These are phyloP conservation scores for Gloeophyllum trabeum DNA, from an alignment of 768 basidiomycete species.

Conservation along the genomic window DNA sequence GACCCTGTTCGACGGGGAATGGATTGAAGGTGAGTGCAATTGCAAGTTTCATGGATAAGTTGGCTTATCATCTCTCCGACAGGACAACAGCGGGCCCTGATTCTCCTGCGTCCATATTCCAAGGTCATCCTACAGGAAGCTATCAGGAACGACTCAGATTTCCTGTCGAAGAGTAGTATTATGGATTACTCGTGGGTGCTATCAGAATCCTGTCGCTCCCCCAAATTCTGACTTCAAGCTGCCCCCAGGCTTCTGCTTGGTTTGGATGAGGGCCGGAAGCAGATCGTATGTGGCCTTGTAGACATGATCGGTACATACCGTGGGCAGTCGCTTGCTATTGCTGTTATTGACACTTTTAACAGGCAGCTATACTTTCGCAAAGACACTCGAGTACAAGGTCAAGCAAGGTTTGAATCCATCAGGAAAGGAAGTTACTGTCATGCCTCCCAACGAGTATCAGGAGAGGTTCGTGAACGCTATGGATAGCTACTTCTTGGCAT, in stretches of 20 bases:
- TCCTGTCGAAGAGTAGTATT: slow-evolving; percentile 63
- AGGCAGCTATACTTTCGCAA: slow-evolving; percentile 80
- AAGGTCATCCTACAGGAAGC: slow-evolving; percentile 64
- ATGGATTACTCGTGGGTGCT: slow-evolving; percentile 81
- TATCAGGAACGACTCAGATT: slow-evolving; percentile 60
- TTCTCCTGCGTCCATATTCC: slow-evolving; percentile 61
- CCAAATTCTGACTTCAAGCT: slow-evolving; percentile 1
- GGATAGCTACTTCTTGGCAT: slow-evolving; percentile 22
- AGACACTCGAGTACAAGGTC: slow-evolving; percentile 78
- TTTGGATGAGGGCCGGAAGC: slow-evolving; percentile 51
- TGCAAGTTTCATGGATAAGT: neutral
- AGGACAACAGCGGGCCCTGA: slow-evolving; percentile 58
- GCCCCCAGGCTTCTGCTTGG: slow-evolving; percentile 55
- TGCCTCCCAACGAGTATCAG: slow-evolving; percentile 73
- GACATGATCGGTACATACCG: slow-evolving; percentile 58
- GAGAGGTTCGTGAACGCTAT: slow-evolving; percentile 65
- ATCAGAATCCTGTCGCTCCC: neutral
- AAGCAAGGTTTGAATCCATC: slow-evolving; percentile 58
- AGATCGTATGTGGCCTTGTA: slow-evolving; percentile 70
- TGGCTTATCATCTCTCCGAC: neutral
- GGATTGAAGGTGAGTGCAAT: slow-evolving; percentile 55
- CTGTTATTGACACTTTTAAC: neutral
- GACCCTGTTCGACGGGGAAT: slow-evolving; percentile 74
- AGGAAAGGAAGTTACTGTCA: slow-evolving; percentile 67
- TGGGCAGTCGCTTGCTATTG: neutral